Conservation (phyloP, 2,329 filamentous ascomycete species). For the Elsinoe perseae region DNA sequence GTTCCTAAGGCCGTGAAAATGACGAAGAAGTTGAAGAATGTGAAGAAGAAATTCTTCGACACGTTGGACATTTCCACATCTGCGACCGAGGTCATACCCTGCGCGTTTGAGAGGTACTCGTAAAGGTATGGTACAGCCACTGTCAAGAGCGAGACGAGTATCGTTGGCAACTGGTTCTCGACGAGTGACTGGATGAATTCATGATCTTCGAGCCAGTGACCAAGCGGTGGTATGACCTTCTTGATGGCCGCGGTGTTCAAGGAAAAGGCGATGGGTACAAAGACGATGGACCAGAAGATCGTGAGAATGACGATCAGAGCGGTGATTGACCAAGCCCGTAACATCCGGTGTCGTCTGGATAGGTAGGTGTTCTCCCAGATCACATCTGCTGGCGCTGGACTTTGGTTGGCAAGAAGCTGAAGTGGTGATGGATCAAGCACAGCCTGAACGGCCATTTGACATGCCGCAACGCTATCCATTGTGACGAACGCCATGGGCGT, state of each 20-base stretch:
- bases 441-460: slow-evolving; percentile 93
- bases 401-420: slow-evolving; percentile 73
- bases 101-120: slow-evolving; percentile 80
- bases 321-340: slow-evolving; percentile 77
- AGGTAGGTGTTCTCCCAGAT: slow-evolving; percentile 92
- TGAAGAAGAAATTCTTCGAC: slow-evolving; percentile 99
- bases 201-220: slow-evolving; percentile 58
- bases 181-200: slow-evolving; percentile 66
- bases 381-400: slow-evolving; percentile 85
- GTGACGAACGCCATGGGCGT: slow-evolving; percentile 90
- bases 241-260: slow-evolving; percentile 74
- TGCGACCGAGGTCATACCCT: slow-evolving; percentile 91
- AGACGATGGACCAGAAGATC: slow-evolving; percentile 77
- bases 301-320: slow-evolving; percentile 74
- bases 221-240: slow-evolving; percentile 63
- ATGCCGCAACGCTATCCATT: slow-evolving; percentile 88
- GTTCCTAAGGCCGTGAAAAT: slow-evolving; percentile 86
- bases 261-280: slow-evolving; percentile 69
- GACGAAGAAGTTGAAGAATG: slow-evolving; percentile 97
- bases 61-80: slow-evolving; percentile 92
- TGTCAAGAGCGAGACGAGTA: slow-evolving; percentile 79
- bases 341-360: slow-evolving; percentile 61
- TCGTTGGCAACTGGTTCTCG: slow-evolving; percentile 78
- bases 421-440: slow-evolving; percentile 85
- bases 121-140: slow-evolving; percentile 89